phyloP scores from a whole-genome alignment of 179 eudicot genomes.

The Heliamphora ciliata region DNA sequence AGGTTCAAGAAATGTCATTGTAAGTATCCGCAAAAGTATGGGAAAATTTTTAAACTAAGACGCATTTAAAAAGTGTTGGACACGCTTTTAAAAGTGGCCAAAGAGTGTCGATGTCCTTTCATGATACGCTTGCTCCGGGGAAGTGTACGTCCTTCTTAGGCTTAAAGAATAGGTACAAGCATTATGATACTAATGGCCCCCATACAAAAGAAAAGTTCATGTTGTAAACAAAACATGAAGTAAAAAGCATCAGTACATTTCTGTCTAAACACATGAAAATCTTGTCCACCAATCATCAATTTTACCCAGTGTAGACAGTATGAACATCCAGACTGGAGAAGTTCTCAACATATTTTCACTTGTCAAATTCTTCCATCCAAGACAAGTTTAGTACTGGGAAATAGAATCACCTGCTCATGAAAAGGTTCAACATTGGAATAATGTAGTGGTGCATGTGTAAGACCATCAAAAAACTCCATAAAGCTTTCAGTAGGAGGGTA shows the following conservation, averaged over 20 bases:
- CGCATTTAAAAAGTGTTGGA: no score
- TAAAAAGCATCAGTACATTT: not conserved
- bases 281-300: not conserved
- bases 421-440: slow-evolving; percentile 39
- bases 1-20: no score
- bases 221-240: not conserved
- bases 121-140: no score
- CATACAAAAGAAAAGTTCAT: not conserved
- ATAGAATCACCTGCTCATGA: slow-evolving; percentile 27
- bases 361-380: not conserved
- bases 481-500: slow-evolving; percentile 34
- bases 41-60: no score
- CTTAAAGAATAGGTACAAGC: not conserved
- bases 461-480: slow-evolving; percentile 38
- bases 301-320: not conserved
- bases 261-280: not conserved
- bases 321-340: not conserved
- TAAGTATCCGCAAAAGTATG: no score
- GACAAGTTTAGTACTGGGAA: not conserved
- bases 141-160: no score
- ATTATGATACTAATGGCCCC: not conserved
- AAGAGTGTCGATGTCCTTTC: no score
- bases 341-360: not conserved
- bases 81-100: no score
- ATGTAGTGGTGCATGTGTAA: slow-evolving; percentile 30